Evolutionary conservation across 495 filamentous ascomycete species (phyloP).

Genomic region (Penicillium maclennaniae): DNA sequence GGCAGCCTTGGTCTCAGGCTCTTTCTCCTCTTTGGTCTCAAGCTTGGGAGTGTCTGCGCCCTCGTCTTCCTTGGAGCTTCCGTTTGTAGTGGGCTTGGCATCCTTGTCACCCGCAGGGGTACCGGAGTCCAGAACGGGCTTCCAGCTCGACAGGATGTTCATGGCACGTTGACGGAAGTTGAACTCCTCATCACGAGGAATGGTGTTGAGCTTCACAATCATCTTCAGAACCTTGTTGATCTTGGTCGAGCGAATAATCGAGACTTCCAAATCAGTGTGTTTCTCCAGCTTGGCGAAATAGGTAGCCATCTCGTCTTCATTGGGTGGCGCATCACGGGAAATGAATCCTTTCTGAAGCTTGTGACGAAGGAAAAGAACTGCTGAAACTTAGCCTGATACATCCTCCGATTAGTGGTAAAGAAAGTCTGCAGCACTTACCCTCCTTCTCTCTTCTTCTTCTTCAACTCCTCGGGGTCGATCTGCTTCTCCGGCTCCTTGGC

Average conservation of each 20-base stretch:
- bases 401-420: neutral
- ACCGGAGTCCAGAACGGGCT: slow-evolving; percentile 65
- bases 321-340: slow-evolving; percentile 71
- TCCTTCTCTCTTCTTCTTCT: slow-evolving; percentile 64
- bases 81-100: slow-evolving; percentile 47
- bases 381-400: slow-evolving; percentile 1
- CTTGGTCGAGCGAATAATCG: slow-evolving; percentile 80
- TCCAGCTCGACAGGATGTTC: slow-evolving; percentile 75
- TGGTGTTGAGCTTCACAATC: slow-evolving; percentile 75
- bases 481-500: slow-evolving; percentile 52
- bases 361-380: slow-evolving; percentile 80
- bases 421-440: slow-evolving; percentile 41
- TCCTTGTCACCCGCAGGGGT: slow-evolving; percentile 41
- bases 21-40: slow-evolving; percentile 46
- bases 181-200: slow-evolving; percentile 81
- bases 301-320: slow-evolving; percentile 82
- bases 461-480: slow-evolving; percentile 56
- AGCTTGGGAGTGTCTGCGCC: slow-evolving; percentile 37
- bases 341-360: slow-evolving; percentile 89
- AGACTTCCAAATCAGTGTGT: slow-evolving; percentile 74
- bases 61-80: slow-evolving; percentile 47
- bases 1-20: slow-evolving; percentile 31
- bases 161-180: slow-evolving; percentile 77
- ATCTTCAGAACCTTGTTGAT: slow-evolving; percentile 93
- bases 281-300: slow-evolving; percentile 77